Conservation (phyloP, 2,329 filamentous ascomycete species). For the Septoria linicola region DNA sequence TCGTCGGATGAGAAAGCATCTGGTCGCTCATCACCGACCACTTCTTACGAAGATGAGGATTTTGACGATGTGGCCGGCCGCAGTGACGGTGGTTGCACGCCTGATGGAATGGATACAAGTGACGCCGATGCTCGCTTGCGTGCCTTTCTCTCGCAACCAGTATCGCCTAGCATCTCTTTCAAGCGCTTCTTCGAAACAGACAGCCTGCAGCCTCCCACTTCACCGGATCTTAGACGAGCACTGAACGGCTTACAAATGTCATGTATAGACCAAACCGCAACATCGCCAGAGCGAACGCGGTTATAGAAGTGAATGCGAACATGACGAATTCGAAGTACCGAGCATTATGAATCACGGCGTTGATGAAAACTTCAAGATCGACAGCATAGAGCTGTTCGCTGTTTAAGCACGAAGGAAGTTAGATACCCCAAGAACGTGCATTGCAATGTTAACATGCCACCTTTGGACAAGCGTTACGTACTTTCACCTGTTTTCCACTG, state of each 20-base stretch:
- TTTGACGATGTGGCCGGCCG: constrained; percentile 18
- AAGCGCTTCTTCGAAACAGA: constrained; percentile 22
- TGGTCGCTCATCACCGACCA: constrained; percentile 26
- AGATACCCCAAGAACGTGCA: too few species aligned
- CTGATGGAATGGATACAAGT: neutral
- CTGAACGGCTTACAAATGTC: constrained; percentile 25
- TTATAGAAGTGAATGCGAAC: neutral
- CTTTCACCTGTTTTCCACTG: too few species aligned
- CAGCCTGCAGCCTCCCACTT: constrained; percentile 13
- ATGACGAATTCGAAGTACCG: too few species aligned
- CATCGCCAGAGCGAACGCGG: neutral
- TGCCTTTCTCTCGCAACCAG: constrained; percentile 26
- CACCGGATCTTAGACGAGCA: constrained; percentile 18
- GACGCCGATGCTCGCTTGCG: constrained; percentile 17
- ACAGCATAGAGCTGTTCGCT: too few species aligned
- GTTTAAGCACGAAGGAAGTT: too few species aligned
- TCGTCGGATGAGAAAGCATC: constrained; percentile 27
- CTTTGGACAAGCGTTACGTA: too few species aligned
- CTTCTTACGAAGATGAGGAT: constrained; percentile 27
- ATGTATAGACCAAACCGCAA: constrained; percentile 4
- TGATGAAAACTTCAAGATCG: too few species aligned
- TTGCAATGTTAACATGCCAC: too few species aligned
- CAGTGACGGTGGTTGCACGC: constrained; percentile 8
- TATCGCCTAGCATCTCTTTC: constrained; percentile 26
- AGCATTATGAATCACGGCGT: too few species aligned